Evolutionary conservation across 2,329 filamentous ascomycete species (phyloP), one percentile per base, ranked within the genome.

Genomic region (Exophiala mesophila): DNA sequence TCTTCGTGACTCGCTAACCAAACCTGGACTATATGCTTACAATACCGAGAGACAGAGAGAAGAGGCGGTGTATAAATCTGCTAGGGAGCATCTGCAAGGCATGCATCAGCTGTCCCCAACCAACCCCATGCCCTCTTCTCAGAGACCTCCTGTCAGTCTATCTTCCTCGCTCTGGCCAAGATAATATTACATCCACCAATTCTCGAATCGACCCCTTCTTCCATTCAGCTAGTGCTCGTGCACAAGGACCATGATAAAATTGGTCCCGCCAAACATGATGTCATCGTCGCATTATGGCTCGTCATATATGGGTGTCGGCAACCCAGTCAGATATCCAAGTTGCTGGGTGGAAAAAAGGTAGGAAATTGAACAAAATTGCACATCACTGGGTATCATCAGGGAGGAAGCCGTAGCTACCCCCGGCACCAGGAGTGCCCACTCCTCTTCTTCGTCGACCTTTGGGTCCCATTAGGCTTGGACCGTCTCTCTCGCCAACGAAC

Each of bases 401-500:
- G 49, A 68, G 40, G 28, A 51, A 51, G 10, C 41, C 42, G 20
- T 42, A 43, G n/a, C 41, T 39, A 24, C 32, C 32, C 4, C 20
- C 30, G 7, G 39, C 41, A 20, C 28, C 37, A n/a, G n/a, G n/a
- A n/a, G n/a, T n/a, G 17, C 31, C 28, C 16, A 16, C 32, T n/a
- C 45, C 48, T 44, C 38, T 40, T 36, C 36, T 44, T 29, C 48
- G 37, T 33, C 48, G 8, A 18, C 24, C 35, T 26, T 44, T 31
- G 23, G 17, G 4, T 18, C 35, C 21, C 21, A 34, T 3, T 16
- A 15, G 15, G 29, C 31, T 16, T 15, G 38, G 31, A 7, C 36
- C 41, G 53, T 58, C 59, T 33, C 49, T 50, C 18, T 56, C 53
- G 10, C 70, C 72, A 39, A 94, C 79, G 62, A 90, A 92, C 26